These are phyloP conservation scores for Phytopythium boreale DNA, from an alignment of 352 stramenopile genomes.

Conservation along the genomic window DNA sequence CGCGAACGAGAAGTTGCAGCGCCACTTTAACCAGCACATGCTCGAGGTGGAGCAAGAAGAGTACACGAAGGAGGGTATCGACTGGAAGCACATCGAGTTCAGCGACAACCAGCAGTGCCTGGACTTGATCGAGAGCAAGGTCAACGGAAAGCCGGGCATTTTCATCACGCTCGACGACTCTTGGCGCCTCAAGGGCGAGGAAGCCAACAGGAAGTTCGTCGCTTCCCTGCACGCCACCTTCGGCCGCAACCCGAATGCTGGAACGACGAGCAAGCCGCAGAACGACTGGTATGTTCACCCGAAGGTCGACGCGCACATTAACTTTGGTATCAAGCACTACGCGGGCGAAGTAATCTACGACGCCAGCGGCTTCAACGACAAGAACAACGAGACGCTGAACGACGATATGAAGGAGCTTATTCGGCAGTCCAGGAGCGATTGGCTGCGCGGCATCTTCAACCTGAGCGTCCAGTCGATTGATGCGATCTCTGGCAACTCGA, in stretches of 20 bases:
- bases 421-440: constrained; percentile 79
- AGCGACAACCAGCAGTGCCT: constrained; percentile 93
- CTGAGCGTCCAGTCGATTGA: constrained; percentile 86
- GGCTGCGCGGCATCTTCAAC: constrained; percentile 84
- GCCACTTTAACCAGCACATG: constrained; percentile 95
- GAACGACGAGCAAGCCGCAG: constrained; percentile 59
- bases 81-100: constrained; percentile 92
- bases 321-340: constrained; percentile 90
- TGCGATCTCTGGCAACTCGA: constrained; percentile 61
- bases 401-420: constrained; percentile 93
- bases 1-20: constrained; percentile 94
- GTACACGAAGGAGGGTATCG: constrained; percentile 96
- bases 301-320: constrained; percentile 87
- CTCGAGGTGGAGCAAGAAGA: constrained; percentile 96
- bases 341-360: constrained; percentile 97
- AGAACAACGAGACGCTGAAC: constrained; percentile 98
- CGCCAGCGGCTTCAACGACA: constrained; percentile 96
- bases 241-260: constrained; percentile 57
- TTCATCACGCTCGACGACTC: constrained; percentile 95
- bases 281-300: constrained; percentile 90
- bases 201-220: constrained; percentile 91
- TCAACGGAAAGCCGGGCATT: constrained; percentile 88
- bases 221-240: constrained; percentile 85
- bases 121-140: constrained; percentile 92
- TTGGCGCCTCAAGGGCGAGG: constrained; percentile 92